Evolutionary conservation across 768 basidiomycete genomes (phyloP).

Genomic region (Lactarius sanguifluus): DNA sequence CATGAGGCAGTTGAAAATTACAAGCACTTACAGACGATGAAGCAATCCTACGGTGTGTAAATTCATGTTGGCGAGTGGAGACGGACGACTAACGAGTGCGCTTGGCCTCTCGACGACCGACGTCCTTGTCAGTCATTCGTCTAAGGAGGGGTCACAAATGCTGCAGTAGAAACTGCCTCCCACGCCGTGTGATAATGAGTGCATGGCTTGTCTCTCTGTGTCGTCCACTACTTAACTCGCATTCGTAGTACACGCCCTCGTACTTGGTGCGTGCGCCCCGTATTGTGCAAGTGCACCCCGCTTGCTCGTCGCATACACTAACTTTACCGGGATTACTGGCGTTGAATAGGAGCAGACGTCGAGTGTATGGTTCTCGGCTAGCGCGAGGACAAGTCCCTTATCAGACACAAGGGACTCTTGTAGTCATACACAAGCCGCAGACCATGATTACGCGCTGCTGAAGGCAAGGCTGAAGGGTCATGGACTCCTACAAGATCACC

Average conservation of each 20-base stretch:
- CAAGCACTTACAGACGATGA: background rate
- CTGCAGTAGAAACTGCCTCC: conserved; percentile 14
- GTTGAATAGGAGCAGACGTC: background rate
- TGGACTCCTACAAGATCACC: background rate
- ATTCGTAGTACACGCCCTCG: conserved; percentile 5
- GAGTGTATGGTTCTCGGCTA: background rate
- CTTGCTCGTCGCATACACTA: background rate
- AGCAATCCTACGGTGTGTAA: background rate
- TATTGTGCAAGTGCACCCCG: background rate
- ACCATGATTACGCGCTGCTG: background rate
- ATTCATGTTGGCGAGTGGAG: background rate
- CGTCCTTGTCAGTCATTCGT: background rate
- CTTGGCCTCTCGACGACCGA: background rate
- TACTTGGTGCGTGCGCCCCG: conserved; percentile 17
- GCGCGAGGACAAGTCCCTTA: background rate
- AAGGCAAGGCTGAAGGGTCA: too few species aligned
- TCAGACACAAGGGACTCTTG: background rate
- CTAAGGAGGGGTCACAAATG: conserved; percentile 15
- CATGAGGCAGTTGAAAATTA: background rate
- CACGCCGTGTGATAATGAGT: conserved; percentile 5
- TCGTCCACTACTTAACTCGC: conserved; percentile 2
- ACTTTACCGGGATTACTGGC: background rate
- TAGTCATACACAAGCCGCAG: background rate
- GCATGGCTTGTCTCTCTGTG: conserved; percentile 9
- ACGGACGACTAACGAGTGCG: background rate